Conservation (phyloP, 768 basidiomycete genomes). For the Chlorophyllum brunneum region DNA sequence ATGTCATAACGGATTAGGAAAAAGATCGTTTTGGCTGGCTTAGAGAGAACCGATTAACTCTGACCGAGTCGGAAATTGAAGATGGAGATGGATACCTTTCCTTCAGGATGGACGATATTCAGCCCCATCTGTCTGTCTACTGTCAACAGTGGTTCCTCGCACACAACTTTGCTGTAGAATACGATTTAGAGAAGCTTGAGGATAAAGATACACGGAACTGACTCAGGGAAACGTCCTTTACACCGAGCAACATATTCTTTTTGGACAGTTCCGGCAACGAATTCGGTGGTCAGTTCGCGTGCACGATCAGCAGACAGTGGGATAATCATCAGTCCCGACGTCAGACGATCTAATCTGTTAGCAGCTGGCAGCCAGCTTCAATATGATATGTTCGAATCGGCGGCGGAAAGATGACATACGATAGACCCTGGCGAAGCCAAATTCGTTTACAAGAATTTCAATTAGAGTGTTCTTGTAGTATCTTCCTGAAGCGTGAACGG, state of each 20-base stretch:
- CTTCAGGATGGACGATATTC: slow-evolving; percentile 93
- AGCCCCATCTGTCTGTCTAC: slow-evolving; percentile 96
- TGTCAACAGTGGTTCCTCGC: slow-evolving; percentile 84
- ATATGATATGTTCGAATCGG: slow-evolving; percentile 6
- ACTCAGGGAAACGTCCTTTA: slow-evolving; percentile 83
- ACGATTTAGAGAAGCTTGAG: background rate
- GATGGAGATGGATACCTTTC: slow-evolving; percentile 56
- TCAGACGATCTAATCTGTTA: slow-evolving; percentile 90
- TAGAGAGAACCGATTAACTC: slow-evolving; percentile 9
- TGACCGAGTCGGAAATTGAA: background rate
- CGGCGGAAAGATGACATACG: slow-evolving; percentile 49
- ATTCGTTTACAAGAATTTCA: slow-evolving; percentile 81
- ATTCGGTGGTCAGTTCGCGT: slow-evolving; percentile 71
- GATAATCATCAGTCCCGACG: slow-evolving; percentile 93
- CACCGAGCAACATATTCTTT: slow-evolving; percentile 95
- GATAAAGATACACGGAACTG: slow-evolving; percentile 24
- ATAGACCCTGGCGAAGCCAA: slow-evolving; percentile 77
- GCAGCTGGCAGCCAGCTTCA: slow-evolving; percentile 55
- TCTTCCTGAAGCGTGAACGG: slow-evolving; percentile 89
- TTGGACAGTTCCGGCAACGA: slow-evolving; percentile 72
- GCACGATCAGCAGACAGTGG: slow-evolving; percentile 72
- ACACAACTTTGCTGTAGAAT: slow-evolving; percentile 61
- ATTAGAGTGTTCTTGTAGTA: slow-evolving; percentile 87
- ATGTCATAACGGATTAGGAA: slow-evolving; percentile 76
- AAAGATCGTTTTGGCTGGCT: slow-evolving; percentile 91